Evolutionary conservation across 805 yeast species (phyloP), one percentile per base, ranked within the genome.

Genomic region (Saturnispora sanitii): DNA sequence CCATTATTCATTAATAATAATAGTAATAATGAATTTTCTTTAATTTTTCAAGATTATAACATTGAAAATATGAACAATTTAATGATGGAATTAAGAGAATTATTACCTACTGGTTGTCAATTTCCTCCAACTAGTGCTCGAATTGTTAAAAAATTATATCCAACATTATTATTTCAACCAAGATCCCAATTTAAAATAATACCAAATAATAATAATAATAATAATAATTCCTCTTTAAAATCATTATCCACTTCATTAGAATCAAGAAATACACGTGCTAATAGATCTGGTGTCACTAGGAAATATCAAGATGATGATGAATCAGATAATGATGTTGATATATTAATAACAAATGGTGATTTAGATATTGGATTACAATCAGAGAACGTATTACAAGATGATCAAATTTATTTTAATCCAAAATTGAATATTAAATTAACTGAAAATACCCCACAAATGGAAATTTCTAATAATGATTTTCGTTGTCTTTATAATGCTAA

Each of bases 401-500:
- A 59, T 3, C 66, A 62, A 37, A 45, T 60, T 7, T 43, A 49
- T 6, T 60, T 57, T 28, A 35, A 43, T 6, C 66, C 66, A 2
- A 33, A 67, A 4, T 57, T 82, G 37, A 65, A 64, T 25, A 68
- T 73, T 47, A 61, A 60, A 15, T 78, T 86, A 50, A 55, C 61
- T 20, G 6, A 28, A 13, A 80, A 77, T 49, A 71, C 70, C 4
- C 68, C 74, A 31, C 57, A 62, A 1, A 70, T 82, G 47, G 69
- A 71, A 4, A 71, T 90, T 7, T 68, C 77, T 1, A 71, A 75
- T 44, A 68, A 73, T 29, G 98, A 92, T 55, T 85, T 82, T 57
- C 75, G 74, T 46, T 82, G 96, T 34, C 67, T 90, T 8, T 77
- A 79, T 53, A 79, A 81, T 43, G 78, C 79, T 35, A 84, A 82